A percentile compares a stretch with the other conserved stretches of the same genome.
Conservation (phyloP, 306 rosid species). For the Malus orientalis region DNA sequence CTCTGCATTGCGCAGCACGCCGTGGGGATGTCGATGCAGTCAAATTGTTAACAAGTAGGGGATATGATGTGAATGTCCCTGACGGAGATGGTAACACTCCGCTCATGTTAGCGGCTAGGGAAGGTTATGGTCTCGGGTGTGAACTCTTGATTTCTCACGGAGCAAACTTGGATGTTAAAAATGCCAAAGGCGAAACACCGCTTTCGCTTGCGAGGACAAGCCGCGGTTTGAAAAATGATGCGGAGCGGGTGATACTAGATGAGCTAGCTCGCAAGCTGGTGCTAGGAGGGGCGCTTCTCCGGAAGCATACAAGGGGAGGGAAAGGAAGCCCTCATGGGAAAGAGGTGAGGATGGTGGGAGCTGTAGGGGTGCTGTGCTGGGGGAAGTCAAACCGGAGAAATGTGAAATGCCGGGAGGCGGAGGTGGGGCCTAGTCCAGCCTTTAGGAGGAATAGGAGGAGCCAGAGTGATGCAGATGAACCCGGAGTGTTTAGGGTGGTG, state of each 20-base stretch:
- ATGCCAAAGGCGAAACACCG: slow-evolving; percentile 64
- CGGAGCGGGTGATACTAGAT: slow-evolving; percentile 56
- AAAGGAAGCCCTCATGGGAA: slow-evolving; percentile 66
- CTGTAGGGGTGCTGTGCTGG: slow-evolving; percentile 59
- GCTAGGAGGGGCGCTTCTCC: slow-evolving; percentile 40
- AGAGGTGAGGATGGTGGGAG: slow-evolving; percentile 50
- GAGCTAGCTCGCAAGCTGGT: slow-evolving; percentile 64
- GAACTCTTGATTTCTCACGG: slow-evolving; percentile 58
- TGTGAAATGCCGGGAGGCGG: slow-evolving; percentile 56
- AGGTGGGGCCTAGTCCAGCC: slow-evolving; percentile 53
- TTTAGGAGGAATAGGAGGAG: slow-evolving; percentile 47
- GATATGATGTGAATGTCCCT: slow-evolving; percentile 69
- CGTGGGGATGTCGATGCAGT: slow-evolving; percentile 75
- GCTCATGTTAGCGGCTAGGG: slow-evolving; percentile 89
- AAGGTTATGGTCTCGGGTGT: slow-evolving; percentile 65
- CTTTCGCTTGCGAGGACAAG: slow-evolving; percentile 56
- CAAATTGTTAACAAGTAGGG: slow-evolving; percentile 55
- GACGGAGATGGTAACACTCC: slow-evolving; percentile 83
- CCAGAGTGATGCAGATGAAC: slow-evolving; percentile 50
- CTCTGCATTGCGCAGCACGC: slow-evolving; percentile 85
- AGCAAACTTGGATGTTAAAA: slow-evolving; percentile 43
- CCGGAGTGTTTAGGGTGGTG: slow-evolving; percentile 76
- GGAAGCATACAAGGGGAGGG: slow-evolving; percentile 77
- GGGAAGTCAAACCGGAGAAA: slow-evolving; percentile 66
- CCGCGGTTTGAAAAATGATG: slow-evolving; percentile 23